phyloP scores from a whole-genome alignment of 1,284 basidiomycete species.

The Malassezia vespertilionis region DNA sequence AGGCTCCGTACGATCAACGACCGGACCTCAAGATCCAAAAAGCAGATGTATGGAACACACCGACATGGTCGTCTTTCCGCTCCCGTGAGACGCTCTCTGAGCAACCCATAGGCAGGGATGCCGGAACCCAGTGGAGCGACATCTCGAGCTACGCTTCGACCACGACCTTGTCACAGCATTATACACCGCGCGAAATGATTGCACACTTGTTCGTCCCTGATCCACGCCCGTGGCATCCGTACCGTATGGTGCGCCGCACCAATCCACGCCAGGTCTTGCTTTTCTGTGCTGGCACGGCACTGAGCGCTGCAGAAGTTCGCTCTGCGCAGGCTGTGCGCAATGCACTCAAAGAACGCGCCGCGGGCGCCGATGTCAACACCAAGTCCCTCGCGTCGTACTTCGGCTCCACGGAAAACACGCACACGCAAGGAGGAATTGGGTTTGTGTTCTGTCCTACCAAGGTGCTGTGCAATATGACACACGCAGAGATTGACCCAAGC shows the following conservation, averaged over 20 bases:
- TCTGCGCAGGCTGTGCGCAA: slow-evolving; percentile 18
- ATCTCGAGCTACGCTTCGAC: slow-evolving; percentile 10
- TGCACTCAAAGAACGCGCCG: neutral
- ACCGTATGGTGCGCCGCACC: slow-evolving; percentile 37
- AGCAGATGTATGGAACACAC: slow-evolving; percentile 7
- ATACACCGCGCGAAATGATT: neutral
- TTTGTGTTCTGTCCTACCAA: slow-evolving; percentile 13
- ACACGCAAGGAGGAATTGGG: slow-evolving; percentile 16
- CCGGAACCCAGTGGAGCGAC: slow-evolving; percentile 11
- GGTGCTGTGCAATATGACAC: neutral
- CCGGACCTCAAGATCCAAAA: too few relatives aligned
- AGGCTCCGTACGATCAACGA: too few relatives aligned
- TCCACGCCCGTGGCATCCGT: slow-evolving; percentile 34
- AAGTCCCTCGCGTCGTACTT: slow-evolving; percentile 12
- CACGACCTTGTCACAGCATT: neutral
- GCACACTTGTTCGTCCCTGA: slow-evolving; percentile 35
- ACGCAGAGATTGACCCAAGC: neutral
- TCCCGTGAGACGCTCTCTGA: slow-evolving; percentile 1
- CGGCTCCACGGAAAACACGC: slow-evolving; percentile 14
- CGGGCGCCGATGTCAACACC: neutral
- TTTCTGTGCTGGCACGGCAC: slow-evolving; percentile 27
- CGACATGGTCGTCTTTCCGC: neutral
- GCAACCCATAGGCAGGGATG: slow-evolving; percentile 10
- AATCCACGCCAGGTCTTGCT: slow-evolving; percentile 44
- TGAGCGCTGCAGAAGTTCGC: slow-evolving; percentile 23